Percentiles rank a stretch among this genome's conserved stretches.
Conservation (phyloP, 306 rosid genomes). For the Pachyrhizus erosus region DNA sequence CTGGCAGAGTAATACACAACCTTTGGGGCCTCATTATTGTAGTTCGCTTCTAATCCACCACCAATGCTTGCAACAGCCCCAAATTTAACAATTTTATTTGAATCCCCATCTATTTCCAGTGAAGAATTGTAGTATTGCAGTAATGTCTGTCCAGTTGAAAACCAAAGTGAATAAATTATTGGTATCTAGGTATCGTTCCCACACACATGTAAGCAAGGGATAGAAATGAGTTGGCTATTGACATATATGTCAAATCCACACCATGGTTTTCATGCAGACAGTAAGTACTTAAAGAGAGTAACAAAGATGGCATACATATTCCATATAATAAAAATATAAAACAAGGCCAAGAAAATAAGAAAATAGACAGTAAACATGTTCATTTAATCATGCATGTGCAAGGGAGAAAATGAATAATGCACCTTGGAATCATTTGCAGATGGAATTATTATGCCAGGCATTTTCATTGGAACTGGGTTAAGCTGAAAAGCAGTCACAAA, state of each 20-base stretch:
- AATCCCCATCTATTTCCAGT: constrained; percentile 63
- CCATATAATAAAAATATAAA: constrained; percentile 6
- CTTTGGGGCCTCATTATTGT: constrained; percentile 70
- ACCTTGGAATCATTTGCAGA: constrained; percentile 93
- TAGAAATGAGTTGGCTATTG: constrained; percentile 4
- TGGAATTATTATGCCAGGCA: constrained; percentile 85
- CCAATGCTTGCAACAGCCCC: constrained; percentile 80
- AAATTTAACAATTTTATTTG: constrained; percentile 67
- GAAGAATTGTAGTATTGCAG: constrained; percentile 87
- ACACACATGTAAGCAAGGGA: not conserved
- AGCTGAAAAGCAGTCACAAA: constrained; percentile 82
- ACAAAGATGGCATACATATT: not conserved
- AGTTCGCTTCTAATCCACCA: constrained; percentile 84
- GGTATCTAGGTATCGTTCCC: not conserved
- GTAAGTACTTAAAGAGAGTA: not conserved
- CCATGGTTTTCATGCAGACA: constrained; percentile 7
- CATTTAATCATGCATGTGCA: constrained; percentile 8
- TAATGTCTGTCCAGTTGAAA: constrained; percentile 60
- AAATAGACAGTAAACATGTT: not conserved
- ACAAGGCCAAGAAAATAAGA: not conserved
- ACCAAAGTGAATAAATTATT: constrained; percentile 2
- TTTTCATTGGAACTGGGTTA: constrained; percentile 81
- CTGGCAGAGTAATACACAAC: constrained; percentile 95
- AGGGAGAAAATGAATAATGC: constrained; percentile 14
- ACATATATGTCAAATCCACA: not conserved